phyloP scores from a whole-genome alignment of 148 eudicot genomes.

The Fagopyrum homotropicum region DNA sequence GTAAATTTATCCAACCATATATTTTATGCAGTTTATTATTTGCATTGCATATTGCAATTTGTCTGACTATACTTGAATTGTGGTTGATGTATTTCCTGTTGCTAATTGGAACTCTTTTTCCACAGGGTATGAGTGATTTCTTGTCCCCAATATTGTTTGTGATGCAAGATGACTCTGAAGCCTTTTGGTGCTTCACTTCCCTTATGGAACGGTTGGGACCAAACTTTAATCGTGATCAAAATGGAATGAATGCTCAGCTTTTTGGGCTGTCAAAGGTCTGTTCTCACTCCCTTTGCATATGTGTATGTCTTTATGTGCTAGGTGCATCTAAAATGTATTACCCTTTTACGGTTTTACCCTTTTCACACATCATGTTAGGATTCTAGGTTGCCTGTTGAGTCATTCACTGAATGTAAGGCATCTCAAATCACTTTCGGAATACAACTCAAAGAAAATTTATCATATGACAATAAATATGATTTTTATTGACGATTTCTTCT shows the following conservation, averaged over 20 bases:
- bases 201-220: constrained; percentile 95
- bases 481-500: not conserved
- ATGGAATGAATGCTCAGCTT: constrained; percentile 95
- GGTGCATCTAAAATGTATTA: not conserved
- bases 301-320: not conserved
- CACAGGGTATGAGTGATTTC: constrained; percentile 95
- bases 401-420: not conserved
- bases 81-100: not conserved
- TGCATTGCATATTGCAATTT: not conserved
- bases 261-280: constrained; percentile 91
- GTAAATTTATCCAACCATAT: not conserved
- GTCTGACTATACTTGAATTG: not conserved
- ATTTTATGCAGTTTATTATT: not conserved
- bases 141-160: constrained; percentile 78
- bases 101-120: not conserved
- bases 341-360: not conserved
- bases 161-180: constrained; percentile 77
- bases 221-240: constrained; percentile 96
- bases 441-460: not conserved
- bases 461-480: not conserved
- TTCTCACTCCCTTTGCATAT: constrained; percentile 3
- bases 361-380: not conserved
- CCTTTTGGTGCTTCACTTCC: constrained; percentile 95
- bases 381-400: not conserved
- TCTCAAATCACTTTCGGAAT: not conserved